phyloP scores from a whole-genome alignment of 495 filamentous ascomycete species.

The Cercophora sp. region DNA sequence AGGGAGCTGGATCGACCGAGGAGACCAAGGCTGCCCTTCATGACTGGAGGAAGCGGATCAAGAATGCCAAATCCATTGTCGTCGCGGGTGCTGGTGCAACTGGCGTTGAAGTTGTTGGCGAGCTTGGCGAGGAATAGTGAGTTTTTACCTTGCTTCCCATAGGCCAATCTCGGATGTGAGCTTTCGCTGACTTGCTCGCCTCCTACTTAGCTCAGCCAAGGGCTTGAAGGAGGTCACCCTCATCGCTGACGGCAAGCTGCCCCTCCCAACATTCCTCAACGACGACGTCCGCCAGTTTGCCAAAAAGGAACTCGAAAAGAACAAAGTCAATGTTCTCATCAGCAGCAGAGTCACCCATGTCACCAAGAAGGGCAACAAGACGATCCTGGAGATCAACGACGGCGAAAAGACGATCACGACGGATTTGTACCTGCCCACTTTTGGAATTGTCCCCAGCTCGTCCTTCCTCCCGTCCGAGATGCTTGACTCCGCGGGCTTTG shows the following conservation, averaged over 20 bases:
- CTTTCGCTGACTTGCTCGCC: background rate
- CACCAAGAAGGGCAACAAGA: slow-evolving; percentile 6
- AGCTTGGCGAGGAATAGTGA: slow-evolving; percentile 48
- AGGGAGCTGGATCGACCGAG: slow-evolving; percentile 37
- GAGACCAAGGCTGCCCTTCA: slow-evolving; percentile 42
- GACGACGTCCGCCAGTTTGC: slow-evolving; percentile 25
- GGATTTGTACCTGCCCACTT: slow-evolving; percentile 42
- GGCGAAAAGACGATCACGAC: slow-evolving; percentile 25
- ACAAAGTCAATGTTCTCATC: slow-evolving; percentile 29
- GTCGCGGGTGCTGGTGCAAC: slow-evolving; percentile 65
- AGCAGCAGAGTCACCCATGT: slow-evolving; percentile 23
- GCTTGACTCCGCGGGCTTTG: slow-evolving; percentile 30
- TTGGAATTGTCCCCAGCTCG: slow-evolving; percentile 41
- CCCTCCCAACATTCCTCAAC: slow-evolving; percentile 21
- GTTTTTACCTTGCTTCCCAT: too few species aligned
- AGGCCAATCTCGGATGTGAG: too few species aligned
- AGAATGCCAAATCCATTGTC: slow-evolving; percentile 55
- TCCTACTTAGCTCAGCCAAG: slow-evolving; percentile 14
- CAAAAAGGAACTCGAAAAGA: slow-evolving; percentile 29
- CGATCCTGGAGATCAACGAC: slow-evolving; percentile 23
- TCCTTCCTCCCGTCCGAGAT: slow-evolving; percentile 33
- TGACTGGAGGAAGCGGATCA: slow-evolving; percentile 43
- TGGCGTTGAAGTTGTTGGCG: slow-evolving; percentile 61
- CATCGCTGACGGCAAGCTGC: slow-evolving; percentile 29
- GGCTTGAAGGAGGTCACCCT: slow-evolving; percentile 43